These are phyloP conservation scores for Radiomyces spectabilis DNA, from an alignment of 192 early-diverging fungal genomes.

Conservation along the genomic window DNA sequence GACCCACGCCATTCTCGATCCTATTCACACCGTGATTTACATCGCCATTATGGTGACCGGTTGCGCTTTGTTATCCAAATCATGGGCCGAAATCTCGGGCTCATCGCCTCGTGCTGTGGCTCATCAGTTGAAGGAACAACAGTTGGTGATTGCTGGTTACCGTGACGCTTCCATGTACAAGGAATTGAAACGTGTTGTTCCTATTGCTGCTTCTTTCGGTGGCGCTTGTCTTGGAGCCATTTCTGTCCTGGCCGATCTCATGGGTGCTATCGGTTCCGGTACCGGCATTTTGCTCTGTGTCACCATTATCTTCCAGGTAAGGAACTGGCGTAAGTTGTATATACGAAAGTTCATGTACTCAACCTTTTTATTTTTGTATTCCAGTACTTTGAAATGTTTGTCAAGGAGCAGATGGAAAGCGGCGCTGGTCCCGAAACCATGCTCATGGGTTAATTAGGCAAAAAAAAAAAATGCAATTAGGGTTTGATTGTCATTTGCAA, in stretches of 20 bases:
- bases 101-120: constrained; percentile 98
- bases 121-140: constrained; percentile 95
- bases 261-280: constrained; percentile 98
- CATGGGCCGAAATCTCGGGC: constrained; percentile 98
- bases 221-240: constrained; percentile 94
- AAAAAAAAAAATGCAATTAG: no score
- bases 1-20: constrained; percentile 77
- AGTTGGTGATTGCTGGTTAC: constrained; percentile 89
- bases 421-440: constrained; percentile 22
- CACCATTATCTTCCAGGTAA: constrained; percentile 90
- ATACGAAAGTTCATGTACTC: neutral
- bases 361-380: neutral
- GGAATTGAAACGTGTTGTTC: constrained; percentile 98
- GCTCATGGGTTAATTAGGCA: constrained; percentile 14
- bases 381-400: constrained; percentile 37
- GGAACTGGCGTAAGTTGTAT: neutral
- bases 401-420: constrained; percentile 31
- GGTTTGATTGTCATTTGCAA: no score
- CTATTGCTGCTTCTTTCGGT: constrained; percentile 94
- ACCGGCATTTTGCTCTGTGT: constrained; percentile 98
- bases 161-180: constrained; percentile 98
- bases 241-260: constrained; percentile 92
- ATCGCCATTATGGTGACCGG: constrained; percentile 90
- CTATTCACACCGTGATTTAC: constrained; percentile 93
- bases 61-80: constrained; percentile 94